A percentile compares a stretch with the other conserved stretches of the same genome.
Conservation (phyloP, 192 early-diverging fungal species). For the Obelidium mucronatum region DNA sequence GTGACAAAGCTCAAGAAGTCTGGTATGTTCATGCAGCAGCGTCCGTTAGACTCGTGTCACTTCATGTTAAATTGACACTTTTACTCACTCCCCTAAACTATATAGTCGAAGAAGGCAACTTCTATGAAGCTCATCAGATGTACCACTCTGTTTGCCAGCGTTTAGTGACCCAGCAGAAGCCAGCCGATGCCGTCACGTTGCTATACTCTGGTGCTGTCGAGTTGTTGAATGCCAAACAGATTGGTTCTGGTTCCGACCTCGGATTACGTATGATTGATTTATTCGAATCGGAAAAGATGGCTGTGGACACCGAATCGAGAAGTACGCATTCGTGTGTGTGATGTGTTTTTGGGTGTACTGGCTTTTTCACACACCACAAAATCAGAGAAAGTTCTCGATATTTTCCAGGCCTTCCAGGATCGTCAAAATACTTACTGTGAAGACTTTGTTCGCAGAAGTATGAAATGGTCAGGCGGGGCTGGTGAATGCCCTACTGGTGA, state of each 20-base stretch:
- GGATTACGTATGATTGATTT: conserved; percentile 82
- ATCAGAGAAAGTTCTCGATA: conserved; percentile 65
- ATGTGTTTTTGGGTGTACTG: background rate
- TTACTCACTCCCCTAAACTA: background rate
- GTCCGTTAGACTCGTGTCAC: background rate
- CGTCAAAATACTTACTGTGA: conserved; percentile 34
- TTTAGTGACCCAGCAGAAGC: conserved; percentile 86
- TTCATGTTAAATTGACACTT: background rate
- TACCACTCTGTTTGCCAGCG: conserved; percentile 89
- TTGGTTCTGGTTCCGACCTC: conserved; percentile 84
- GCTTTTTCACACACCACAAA: background rate
- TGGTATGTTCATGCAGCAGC: conserved; percentile 24
- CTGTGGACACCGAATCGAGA: conserved; percentile 73
- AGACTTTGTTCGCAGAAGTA: conserved; percentile 24
- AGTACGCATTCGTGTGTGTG: conserved; percentile 47
- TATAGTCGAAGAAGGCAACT: conserved; percentile 71
- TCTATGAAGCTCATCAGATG: conserved; percentile 98
- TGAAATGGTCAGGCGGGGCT: conserved; percentile 68
- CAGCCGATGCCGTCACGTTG: conserved; percentile 76
- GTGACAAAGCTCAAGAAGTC: conserved; percentile 49
- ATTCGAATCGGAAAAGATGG: conserved; percentile 71
- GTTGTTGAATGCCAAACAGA: conserved; percentile 81
- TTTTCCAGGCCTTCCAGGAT: conserved; percentile 29
- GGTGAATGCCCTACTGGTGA: conserved; percentile 66
- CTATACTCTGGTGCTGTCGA: conserved; percentile 80